Evolutionary conservation across 2,329 filamentous ascomycete genomes (phyloP).

Genomic region (Fusarium nanum): DNA sequence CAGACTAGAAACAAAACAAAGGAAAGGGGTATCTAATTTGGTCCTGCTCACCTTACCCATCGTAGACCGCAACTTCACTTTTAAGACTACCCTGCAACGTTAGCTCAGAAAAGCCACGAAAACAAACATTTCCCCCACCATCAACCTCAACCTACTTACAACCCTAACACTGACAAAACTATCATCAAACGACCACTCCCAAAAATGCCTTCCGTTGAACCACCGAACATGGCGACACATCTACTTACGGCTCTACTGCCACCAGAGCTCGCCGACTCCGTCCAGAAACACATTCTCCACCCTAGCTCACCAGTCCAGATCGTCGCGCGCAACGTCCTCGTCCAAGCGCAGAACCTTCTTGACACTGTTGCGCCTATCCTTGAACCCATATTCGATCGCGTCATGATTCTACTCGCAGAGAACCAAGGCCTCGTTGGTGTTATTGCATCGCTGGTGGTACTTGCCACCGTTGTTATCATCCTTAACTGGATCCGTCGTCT

Average conservation of each 20-base stretch:
- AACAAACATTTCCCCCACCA: slow-evolving; percentile 23
- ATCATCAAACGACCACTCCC: not conserved
- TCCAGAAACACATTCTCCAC: slow-evolving; percentile 62
- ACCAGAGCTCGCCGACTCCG: slow-evolving; percentile 56
- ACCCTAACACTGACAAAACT: slow-evolving; percentile 9
- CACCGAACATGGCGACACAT: slow-evolving; percentile 47
- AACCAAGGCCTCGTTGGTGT: slow-evolving; percentile 51
- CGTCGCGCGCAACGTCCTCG: slow-evolving; percentile 51
- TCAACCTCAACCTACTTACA: slow-evolving; percentile 3
- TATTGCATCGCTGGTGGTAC: slow-evolving; percentile 50
- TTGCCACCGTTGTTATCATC: slow-evolving; percentile 70
- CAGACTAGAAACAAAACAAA: not conserved
- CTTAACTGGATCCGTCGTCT: slow-evolving; percentile 78
- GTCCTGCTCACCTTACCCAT: slow-evolving; percentile 6
- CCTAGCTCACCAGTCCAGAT: slow-evolving; percentile 59
- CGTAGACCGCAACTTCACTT: slow-evolving; percentile 32
- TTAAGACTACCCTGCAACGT: slow-evolving; percentile 30
- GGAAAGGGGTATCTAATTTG: slow-evolving; percentile 13
- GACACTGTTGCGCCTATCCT: slow-evolving; percentile 56
- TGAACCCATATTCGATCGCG: slow-evolving; percentile 57
- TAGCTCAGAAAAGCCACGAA: slow-evolving; percentile 32
- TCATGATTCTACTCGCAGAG: slow-evolving; percentile 49
- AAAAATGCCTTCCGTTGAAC: slow-evolving; percentile 46
- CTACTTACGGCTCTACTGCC: slow-evolving; percentile 58
- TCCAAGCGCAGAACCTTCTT: slow-evolving; percentile 47